Percentiles rank a stretch among this genome's conserved stretches.
These are phyloP conservation scores for Chalciporus sp. DNA, from an alignment of 1,284 basidiomycete genomes.

Conservation along the genomic window DNA sequence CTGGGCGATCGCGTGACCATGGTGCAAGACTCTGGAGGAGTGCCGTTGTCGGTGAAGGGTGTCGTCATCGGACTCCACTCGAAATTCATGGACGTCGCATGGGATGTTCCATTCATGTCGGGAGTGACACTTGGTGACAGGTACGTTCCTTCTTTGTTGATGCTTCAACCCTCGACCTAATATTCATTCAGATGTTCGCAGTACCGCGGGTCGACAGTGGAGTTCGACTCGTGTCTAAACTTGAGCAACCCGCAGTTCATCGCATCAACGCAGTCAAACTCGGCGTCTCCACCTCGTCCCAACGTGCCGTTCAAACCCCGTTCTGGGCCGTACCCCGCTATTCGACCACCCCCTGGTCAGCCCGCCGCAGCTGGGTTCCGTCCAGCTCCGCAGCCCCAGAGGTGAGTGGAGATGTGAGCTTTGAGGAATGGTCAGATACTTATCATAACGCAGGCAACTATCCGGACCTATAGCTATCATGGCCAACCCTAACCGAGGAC, in stretches of 20 bases:
- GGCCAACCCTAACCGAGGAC: conserved; percentile 71
- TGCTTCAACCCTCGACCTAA: background rate
- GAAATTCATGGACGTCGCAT: conserved; percentile 93
- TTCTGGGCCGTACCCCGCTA: conserved; percentile 64
- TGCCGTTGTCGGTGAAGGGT: conserved; percentile 90
- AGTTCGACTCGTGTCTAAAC: conserved; percentile 86
- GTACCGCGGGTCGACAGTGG: conserved; percentile 86
- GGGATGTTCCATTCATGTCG: conserved; percentile 95
- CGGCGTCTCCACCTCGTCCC: conserved; percentile 41
- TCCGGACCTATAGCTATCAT: conserved; percentile 52
- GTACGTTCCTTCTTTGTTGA: conserved; percentile 42
- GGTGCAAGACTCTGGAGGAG: conserved; percentile 94
- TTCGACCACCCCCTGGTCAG: conserved; percentile 56
- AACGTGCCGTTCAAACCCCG: conserved; percentile 62
- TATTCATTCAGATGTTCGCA: conserved; percentile 69
- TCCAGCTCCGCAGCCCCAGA: conserved; percentile 39
- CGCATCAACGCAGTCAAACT: conserved; percentile 64
- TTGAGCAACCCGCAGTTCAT: conserved; percentile 82
- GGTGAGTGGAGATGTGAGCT: background rate
- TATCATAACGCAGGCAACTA: conserved; percentile 24
- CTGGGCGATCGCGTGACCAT: conserved; percentile 97
- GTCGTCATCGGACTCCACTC: conserved; percentile 89
- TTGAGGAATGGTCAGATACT: background rate
- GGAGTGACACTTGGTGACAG: conserved; percentile 87
- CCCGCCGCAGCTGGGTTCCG: conserved; percentile 62